Conservation (phyloP, 768 basidiomycete genomes). For the Tricholoma furcatifolium region DNA sequence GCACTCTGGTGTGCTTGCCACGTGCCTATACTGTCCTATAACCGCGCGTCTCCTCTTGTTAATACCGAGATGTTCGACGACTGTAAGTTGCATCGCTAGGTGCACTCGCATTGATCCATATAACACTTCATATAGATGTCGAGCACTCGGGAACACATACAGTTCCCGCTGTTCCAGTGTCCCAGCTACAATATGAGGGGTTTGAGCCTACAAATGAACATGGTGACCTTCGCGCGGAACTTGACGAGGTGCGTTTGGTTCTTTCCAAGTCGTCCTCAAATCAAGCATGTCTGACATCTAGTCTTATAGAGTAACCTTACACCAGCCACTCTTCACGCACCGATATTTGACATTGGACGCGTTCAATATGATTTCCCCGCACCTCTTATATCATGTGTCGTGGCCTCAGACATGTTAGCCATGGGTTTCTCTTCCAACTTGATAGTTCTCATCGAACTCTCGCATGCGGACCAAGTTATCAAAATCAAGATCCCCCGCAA, state of each 20-base stretch:
- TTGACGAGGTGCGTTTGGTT: conserved; percentile 35
- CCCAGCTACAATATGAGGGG: conserved; percentile 78
- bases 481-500: conserved; percentile 78
- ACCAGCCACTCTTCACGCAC: conserved; percentile 37
- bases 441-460: conserved; percentile 87
- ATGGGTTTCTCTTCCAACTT: conserved; percentile 79
- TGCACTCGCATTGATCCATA: conserved; percentile 6
- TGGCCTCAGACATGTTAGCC: conserved; percentile 83
- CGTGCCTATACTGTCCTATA: neutral
- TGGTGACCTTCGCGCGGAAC: conserved; percentile 46
- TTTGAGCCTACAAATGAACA: conserved; percentile 72
- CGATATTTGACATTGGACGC: conserved; percentile 80
- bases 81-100: conserved; percentile 42
- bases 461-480: conserved; percentile 81
- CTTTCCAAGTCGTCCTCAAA: neutral
- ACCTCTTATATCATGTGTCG: conserved; percentile 76
- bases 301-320: conserved; percentile 23
- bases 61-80: conserved; percentile 58
- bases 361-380: conserved; percentile 91
- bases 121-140: conserved; percentile 57
- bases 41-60: too few relatives aligned
- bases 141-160: conserved; percentile 72
- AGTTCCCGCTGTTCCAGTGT: conserved; percentile 36
- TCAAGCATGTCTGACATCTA: neutral
- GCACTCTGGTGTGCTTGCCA: neutral